These are phyloP conservation scores for Brettanomyces custersianus DNA, from an alignment of 805 yeast species.

Conservation along the genomic window DNA sequence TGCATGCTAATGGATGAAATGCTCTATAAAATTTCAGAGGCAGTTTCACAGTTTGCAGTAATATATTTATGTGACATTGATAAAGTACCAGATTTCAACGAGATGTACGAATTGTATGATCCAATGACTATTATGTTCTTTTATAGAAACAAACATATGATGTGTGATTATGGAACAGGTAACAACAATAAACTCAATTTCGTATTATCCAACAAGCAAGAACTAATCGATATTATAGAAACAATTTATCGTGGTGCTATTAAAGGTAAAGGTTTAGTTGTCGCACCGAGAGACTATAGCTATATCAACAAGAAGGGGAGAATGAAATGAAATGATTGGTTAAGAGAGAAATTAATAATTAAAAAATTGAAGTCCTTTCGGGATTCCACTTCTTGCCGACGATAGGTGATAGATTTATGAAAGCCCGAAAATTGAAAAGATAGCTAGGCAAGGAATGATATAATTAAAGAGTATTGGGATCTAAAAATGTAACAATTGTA, in stretches of 20 bases:
- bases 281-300: constrained; percentile 69
- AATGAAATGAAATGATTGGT: neutral
- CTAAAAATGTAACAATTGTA: no score
- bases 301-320: constrained; percentile 15
- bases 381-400: neutral
- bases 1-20: constrained; percentile 91
- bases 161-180: constrained; percentile 98
- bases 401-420: no score
- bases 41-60: constrained; percentile 79
- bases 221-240: constrained; percentile 83
- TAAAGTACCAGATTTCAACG: constrained; percentile 83
- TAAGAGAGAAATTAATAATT: neutral
- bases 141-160: constrained; percentile 87
- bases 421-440: no score
- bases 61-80: constrained; percentile 84
- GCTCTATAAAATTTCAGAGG: constrained; percentile 69
- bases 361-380: neutral
- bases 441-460: no score
- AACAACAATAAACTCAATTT: constrained; percentile 92
- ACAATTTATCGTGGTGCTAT: constrained; percentile 84
- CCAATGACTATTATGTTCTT: constrained; percentile 93
- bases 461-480: no score
- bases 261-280: constrained; percentile 87
- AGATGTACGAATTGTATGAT: constrained; percentile 84
- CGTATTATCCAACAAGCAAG: constrained; percentile 70